A percentile compares a stretch with the other conserved stretches of the same genome.
phyloP scores from a whole-genome alignment of 192 early-diverging fungal genomes.

The Polychytrium aggregatum region DNA sequence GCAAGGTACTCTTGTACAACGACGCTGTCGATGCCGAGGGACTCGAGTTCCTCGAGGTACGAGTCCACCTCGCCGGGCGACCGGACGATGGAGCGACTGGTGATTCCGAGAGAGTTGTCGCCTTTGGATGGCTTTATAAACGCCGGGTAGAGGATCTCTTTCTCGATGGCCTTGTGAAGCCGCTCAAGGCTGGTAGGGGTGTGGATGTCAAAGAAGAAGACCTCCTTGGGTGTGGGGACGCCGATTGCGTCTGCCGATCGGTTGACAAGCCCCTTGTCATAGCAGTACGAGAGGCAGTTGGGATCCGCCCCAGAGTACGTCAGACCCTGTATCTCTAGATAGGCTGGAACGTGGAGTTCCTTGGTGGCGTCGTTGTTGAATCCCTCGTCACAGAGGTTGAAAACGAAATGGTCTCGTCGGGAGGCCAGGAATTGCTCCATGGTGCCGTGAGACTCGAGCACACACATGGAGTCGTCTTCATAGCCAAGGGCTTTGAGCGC shows the following conservation, averaged over 20 bases:
- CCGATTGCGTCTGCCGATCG: conserved; percentile 38
- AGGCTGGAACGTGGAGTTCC: conserved; percentile 42
- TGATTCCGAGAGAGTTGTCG: conserved; percentile 49
- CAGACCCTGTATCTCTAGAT: conserved; percentile 33
- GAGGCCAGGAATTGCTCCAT: too few relatives aligned
- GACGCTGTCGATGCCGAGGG: conserved; percentile 30
- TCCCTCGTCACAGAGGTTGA: conserved; percentile 50
- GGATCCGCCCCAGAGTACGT: conserved; percentile 46
- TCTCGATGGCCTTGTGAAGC: conserved; percentile 11
- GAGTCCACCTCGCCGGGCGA: conserved; percentile 21
- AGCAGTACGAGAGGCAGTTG: conserved; percentile 40
- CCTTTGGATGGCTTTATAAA: conserved; percentile 48
- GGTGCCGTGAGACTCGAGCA: conserved; percentile 31
- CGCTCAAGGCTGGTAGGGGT: conserved; percentile 6
- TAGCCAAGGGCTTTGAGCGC: conserved; percentile 25
- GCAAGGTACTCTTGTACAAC: conserved; percentile 42
- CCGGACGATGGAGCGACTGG: conserved; percentile 29
- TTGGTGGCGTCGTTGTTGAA: conserved; percentile 41
- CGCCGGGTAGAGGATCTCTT: conserved; percentile 33
- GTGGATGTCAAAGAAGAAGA: conserved; percentile 20
- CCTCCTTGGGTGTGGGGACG: conserved; percentile 36
- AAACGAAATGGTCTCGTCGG: conserved; percentile 33
- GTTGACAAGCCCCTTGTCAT: conserved; percentile 47
- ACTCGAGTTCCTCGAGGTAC: conserved; percentile 27
- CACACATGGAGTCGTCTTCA: conserved; percentile 10